Evolutionary conservation across 352 stramenopile genomes (phyloP).

Genomic region (Phytophthora foliorum): DNA sequence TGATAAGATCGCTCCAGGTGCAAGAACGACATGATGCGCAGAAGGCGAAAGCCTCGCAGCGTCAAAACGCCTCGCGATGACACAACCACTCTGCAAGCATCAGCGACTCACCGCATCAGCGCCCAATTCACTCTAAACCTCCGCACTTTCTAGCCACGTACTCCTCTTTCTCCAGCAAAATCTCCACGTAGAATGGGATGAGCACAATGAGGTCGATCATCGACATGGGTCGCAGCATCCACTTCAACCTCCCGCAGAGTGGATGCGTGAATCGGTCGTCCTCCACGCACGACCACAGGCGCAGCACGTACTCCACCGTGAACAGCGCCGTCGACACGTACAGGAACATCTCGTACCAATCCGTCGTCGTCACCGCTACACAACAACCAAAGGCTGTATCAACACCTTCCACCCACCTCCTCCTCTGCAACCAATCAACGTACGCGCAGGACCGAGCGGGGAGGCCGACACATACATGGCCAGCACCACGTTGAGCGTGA

Average conservation of each 20-base stretch:
- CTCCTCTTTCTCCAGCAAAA: slow-evolving; percentile 68
- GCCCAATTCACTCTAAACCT: background rate
- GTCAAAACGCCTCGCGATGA: slow-evolving; percentile 70
- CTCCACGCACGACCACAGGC: slow-evolving; percentile 87
- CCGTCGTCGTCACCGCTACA: slow-evolving; percentile 46
- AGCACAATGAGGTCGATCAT: slow-evolving; percentile 83
- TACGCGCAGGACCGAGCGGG: slow-evolving; percentile 27
- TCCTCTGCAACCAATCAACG: slow-evolving; percentile 13
- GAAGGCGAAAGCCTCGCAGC: slow-evolving; percentile 71
- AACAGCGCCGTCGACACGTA: slow-evolving; percentile 84
- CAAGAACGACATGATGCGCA: slow-evolving; percentile 86
- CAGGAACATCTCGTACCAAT: slow-evolving; percentile 83
- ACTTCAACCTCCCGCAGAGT: slow-evolving; percentile 69
- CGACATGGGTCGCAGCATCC: slow-evolving; percentile 85
- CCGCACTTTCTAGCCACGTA: slow-evolving; percentile 34
- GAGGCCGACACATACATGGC: slow-evolving; percentile 70
- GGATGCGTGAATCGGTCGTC: slow-evolving; percentile 69
- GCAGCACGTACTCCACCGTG: slow-evolving; percentile 77
- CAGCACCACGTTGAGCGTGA: slow-evolving; percentile 81
- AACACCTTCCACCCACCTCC: background rate
- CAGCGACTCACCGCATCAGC: slow-evolving; percentile 1
- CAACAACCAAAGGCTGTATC: background rate
- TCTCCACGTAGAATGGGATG: slow-evolving; percentile 85
- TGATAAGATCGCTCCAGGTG: slow-evolving; percentile 83
- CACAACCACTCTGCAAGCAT: slow-evolving; percentile 38